These are phyloP conservation scores for Podaxis sp. DNA, from an alignment of 768 basidiomycete species.

Conservation along the genomic window DNA sequence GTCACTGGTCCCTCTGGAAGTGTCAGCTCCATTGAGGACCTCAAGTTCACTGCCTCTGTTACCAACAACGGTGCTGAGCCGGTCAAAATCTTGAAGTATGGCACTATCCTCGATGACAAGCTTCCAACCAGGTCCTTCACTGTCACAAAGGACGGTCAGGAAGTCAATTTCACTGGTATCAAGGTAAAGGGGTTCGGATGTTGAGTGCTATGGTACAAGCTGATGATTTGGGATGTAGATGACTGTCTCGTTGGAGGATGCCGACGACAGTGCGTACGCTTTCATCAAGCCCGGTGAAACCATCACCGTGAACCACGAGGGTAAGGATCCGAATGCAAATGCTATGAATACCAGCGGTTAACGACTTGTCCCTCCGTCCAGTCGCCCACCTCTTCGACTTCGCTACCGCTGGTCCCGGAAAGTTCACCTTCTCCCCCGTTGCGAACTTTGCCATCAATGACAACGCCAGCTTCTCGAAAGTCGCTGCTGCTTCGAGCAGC, in stretches of 20 bases:
- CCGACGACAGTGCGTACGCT: conserved; percentile 39
- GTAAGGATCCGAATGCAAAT: conserved; percentile 20
- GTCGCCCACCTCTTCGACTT: conserved; percentile 45
- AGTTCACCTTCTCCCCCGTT: conserved; percentile 39
- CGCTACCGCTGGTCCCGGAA: conserved; percentile 36
- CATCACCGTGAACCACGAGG: conserved; percentile 37
- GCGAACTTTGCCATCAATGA: conserved; percentile 36
- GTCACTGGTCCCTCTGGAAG: conserved; percentile 26
- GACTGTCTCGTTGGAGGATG: conserved; percentile 34
- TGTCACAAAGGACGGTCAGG: conserved; percentile 38
- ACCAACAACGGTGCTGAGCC: conserved; percentile 39
- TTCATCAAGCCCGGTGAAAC: conserved; percentile 40
- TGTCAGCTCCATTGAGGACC: conserved; percentile 37
- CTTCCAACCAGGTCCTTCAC: conserved; percentile 44
- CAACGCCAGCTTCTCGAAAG: conserved; percentile 29
- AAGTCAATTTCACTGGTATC: conserved; percentile 42
- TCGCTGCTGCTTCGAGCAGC: conserved; percentile 25
- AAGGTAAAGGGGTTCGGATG: conserved; percentile 31
- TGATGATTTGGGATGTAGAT: conserved; percentile 24
- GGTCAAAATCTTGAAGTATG: conserved; percentile 45
- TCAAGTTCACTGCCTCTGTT: conserved; percentile 41
- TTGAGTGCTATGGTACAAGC: not conserved
- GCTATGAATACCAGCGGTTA: not conserved
- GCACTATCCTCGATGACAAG: conserved; percentile 43
- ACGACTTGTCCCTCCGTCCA: conserved; percentile 12